These are phyloP conservation scores for Malus sieversii DNA, from an alignment of 306 rosid genomes.

Conservation along the genomic window DNA sequence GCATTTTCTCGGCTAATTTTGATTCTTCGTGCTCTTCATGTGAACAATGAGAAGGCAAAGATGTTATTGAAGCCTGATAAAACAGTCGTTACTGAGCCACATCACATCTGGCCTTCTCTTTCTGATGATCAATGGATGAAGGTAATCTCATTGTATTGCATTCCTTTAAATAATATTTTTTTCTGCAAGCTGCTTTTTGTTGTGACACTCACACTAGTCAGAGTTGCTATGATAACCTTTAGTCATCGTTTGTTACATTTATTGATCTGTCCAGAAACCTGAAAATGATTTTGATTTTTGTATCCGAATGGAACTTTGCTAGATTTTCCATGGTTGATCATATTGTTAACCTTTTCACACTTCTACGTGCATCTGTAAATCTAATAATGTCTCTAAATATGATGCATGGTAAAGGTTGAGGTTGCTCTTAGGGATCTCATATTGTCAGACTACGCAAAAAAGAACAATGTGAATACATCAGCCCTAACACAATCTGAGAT, in stretches of 20 bases:
- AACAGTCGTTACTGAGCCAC: constrained; percentile 85
- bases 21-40: constrained; percentile 93
- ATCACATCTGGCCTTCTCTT: constrained; percentile 99
- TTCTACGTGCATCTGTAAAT: not conserved
- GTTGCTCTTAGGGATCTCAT: constrained; percentile 98
- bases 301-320: not conserved
- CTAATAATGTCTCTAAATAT: not conserved
- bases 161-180: not conserved
- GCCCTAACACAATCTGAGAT: constrained; percentile 96
- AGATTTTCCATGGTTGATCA: not conserved
- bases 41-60: constrained; percentile 96
- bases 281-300: not conserved
- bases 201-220: not conserved
- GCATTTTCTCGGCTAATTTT: constrained; percentile 95
- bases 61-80: constrained; percentile 97
- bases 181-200: not conserved
- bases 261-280: not conserved
- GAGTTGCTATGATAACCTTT: not conserved
- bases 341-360: not conserved
- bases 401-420: constrained; percentile 68
- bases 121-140: constrained; percentile 99
- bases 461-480: constrained; percentile 95
- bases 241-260: not conserved
- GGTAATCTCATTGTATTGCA: constrained; percentile 32
- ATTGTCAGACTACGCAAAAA: constrained; percentile 95